Base-by-base conservation (phyloP, 345 rosid species). In the Gossypium anomalum region DNA sequence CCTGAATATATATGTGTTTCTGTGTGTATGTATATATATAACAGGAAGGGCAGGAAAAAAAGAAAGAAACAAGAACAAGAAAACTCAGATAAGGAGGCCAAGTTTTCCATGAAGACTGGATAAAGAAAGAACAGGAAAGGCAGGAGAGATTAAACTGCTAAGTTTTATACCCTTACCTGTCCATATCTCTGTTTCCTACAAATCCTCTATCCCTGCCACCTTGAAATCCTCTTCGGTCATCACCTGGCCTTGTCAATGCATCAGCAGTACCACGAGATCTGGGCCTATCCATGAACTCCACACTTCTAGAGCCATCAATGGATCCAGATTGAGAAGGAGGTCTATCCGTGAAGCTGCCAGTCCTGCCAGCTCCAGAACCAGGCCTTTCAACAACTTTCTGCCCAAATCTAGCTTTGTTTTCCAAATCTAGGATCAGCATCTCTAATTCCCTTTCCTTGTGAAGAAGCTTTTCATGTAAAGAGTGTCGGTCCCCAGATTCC, bases 191-290 rank as follows among this genome's bases (percentile, higher is more conserved):
- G 85, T 78, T 83, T 73, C 83, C 88, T 67, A 90, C 82, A 85
- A 86, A 95, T 73, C 93, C 97, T 73, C 91, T 87, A 66, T 93
- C 99, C 80, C 88, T 89, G 79, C 90, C 87, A 83, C 93, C 91
- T 74, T 87, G 94, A 64, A 85, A 88, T 80, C 81, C 69, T 86
- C 91, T 88, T 86, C 96, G 85, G 27, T 91, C 97, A 67, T 88
- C 92, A 78, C 70, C 79, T 61, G 81, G 84, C 80, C 94, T 88
- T 65, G 88, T 48, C 98, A 97, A 87, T 15, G 55, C 73, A 77
- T 91, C 93, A 68, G 78, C 87, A 69, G 78, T 77, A 70, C 96
- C 97, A 64, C 89, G 96, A 34, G 99, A 95, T 75, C 78, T 76
- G 57, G 98, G 99, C 74, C 97, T 91, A 75, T 87, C 93, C 70